Evolutionary conservation across 768 basidiomycete species (phyloP).

Genomic region (Cyathus striatus): DNA sequence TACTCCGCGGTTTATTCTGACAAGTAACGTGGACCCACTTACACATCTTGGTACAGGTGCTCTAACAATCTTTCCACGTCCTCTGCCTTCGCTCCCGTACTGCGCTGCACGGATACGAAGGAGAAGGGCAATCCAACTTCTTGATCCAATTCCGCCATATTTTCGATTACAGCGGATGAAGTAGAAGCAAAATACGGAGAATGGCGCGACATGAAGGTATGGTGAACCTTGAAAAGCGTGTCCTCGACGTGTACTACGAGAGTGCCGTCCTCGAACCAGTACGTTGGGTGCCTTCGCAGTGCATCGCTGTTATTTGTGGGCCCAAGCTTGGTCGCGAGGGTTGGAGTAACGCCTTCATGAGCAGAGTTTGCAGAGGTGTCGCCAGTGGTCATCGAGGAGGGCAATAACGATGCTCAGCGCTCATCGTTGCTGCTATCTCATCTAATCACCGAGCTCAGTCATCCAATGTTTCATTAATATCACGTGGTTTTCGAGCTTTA

Average conservation of each 20-base stretch:
- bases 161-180: not conserved
- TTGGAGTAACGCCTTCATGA: too few relatives aligned
- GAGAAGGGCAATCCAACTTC: not conserved
- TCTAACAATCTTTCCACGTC: conserved; percentile 57
- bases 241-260: conserved; percentile 41
- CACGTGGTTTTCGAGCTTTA: too few relatives aligned
- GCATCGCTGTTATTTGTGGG: too few relatives aligned
- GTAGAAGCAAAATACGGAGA: conserved; percentile 30
- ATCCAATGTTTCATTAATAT: too few relatives aligned
- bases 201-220: conserved; percentile 44
- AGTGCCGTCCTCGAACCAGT: conserved; percentile 68
- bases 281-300: conserved; percentile 30
- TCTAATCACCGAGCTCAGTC: too few relatives aligned
- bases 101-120: conserved; percentile 18
- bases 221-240: conserved; percentile 53
- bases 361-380: too few relatives aligned
- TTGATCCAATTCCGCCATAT: too few relatives aligned
- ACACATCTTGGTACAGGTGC: conserved; percentile 68
- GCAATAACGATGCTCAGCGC: too few relatives aligned
- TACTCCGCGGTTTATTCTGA: not conserved
- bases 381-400: too few relatives aligned
- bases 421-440: too few relatives aligned
- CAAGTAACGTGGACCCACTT: conserved; percentile 21
- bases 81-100: conserved; percentile 27
- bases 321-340: too few relatives aligned